phyloP scores from a whole-genome alignment of 139 green algal genomes.

The Haematococcus lacustris region DNA sequence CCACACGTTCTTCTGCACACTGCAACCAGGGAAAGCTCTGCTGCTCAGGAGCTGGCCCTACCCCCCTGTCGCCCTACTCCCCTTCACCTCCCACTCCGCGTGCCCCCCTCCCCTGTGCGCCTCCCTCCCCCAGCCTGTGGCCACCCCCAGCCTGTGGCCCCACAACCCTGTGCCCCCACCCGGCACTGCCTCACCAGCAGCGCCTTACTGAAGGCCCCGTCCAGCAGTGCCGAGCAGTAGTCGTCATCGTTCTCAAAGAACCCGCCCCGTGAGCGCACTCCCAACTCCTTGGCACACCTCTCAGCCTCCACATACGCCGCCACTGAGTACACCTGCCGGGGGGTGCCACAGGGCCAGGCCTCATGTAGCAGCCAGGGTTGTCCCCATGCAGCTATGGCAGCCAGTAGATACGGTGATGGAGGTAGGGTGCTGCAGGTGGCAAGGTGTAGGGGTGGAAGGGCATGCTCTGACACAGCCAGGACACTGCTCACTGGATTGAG shows the following conservation, averaged over 20 bases:
- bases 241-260: constrained; percentile 71
- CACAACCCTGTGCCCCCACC: background rate
- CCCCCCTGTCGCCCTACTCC: background rate
- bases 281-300: constrained; percentile 65
- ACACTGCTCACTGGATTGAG: background rate
- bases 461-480: background rate
- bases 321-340: constrained; percentile 63
- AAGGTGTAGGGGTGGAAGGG: background rate
- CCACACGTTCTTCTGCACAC: too few relatives aligned
- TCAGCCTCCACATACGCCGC: constrained; percentile 70
- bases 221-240: constrained; percentile 54
- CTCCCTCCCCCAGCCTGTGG: background rate
- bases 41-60: background rate
- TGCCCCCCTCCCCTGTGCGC: background rate
- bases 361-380: background rate
- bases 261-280: constrained; percentile 54
- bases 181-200: constrained; percentile 18
- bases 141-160: background rate
- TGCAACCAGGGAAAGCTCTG: too few relatives aligned
- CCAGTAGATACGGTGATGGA: background rate
- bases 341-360: too few relatives aligned
- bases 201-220: constrained; percentile 72
- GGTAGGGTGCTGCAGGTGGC: background rate
- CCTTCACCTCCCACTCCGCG: background rate
- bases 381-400: background rate